Evolutionary conservation across 2,329 filamentous ascomycete genomes (phyloP), one percentile per base, ranked within the genome.

Genomic region (Pseudogymnoascus sp.): DNA sequence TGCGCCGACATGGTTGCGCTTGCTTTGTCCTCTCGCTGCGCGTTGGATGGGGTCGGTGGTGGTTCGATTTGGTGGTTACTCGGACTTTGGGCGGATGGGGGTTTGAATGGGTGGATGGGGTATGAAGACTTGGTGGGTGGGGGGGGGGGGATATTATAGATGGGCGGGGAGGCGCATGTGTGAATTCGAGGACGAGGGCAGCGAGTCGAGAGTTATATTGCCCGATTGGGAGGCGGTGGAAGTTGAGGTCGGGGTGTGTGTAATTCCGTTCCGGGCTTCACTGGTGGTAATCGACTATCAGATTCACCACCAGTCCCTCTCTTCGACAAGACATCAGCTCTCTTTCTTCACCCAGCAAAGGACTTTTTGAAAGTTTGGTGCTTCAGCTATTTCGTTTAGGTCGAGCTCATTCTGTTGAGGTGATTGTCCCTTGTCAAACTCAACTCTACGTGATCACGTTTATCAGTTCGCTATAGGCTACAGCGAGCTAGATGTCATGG

Each of bases 161-260:
- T 50, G 23, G 2, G n/a, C n/a, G 23, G 11, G 23, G 23, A 23
- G 15, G 44, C 21, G 44, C 44, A 50, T 50, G 17, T 28, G 44
- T 50, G 44, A 50, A 50, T 50, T 50, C 44, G 44, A 50, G 44
- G 44, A 7, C 42, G 42, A 26, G 38, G 13, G 15, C 23, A 10
- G 4, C 44, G 44, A 28, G 44, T 50, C 23, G 6, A 50, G 21
- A 28, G 21, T 28, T 13, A 50, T 50, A 50, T 50, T 50, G 42
- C 44, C 44, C 44, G 44, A 50, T 50, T 28, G 44, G 44, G 44
- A 50, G 44, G 44, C 44, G 44, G 44, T 50, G 44, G 44, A 50
- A 50, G 23, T 50, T n/a, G 44, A 50, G 1, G 15, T 28, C 23
- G 44, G 44, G 23, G 44, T 2, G 4, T 8, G 6, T 50, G 23